phyloP scores from a whole-genome alignment of 805 yeast species.

The Kodamaea hsintzibuensis region DNA sequence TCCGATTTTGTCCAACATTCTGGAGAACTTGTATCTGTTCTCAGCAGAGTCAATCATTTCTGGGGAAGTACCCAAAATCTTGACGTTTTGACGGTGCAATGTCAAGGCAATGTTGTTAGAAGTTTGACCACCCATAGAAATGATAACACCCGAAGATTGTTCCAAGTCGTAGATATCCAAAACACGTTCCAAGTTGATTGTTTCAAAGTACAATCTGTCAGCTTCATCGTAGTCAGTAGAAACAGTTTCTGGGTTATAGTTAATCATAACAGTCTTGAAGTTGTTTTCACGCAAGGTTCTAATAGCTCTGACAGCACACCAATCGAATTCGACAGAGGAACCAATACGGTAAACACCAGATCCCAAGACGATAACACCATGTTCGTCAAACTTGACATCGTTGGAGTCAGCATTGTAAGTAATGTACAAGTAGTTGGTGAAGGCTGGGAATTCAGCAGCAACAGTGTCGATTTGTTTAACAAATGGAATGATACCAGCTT shows the following conservation, averaged over 20 bases:
- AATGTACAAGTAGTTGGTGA: slow-evolving; percentile 89
- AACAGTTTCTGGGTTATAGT: slow-evolving; percentile 98
- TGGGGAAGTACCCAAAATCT: slow-evolving; percentile 95
- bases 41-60: slow-evolving; percentile 98
- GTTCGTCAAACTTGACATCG: slow-evolving; percentile 86
- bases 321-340: slow-evolving; percentile 97
- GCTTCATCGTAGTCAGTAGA: slow-evolving; percentile 99
- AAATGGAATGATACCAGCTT: slow-evolving; percentile 83
- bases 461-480: slow-evolving; percentile 98
- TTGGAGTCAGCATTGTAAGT: slow-evolving; percentile 90
- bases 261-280: slow-evolving; percentile 91
- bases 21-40: slow-evolving; percentile 95
- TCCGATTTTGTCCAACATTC: slow-evolving; percentile 94
- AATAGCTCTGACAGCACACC: slow-evolving; percentile 98
- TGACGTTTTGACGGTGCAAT: slow-evolving; percentile 90
- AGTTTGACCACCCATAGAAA: slow-evolving; percentile 99
- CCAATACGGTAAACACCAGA: slow-evolving; percentile 99
- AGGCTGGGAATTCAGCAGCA: slow-evolving; percentile 98
- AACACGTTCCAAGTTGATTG: slow-evolving; percentile 90
- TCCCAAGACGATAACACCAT: slow-evolving; percentile 94
- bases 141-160: slow-evolving; percentile 85
- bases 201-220: slow-evolving; percentile 94
- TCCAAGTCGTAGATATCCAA: slow-evolving; percentile 93
- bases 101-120: slow-evolving; percentile 95
- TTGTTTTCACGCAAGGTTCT: slow-evolving; percentile 88